A percentile compares a stretch with the other conserved stretches of the same genome.
phyloP scores from a whole-genome alignment of 2,329 filamentous ascomycete genomes.

The Cordyceps farinosa region DNA sequence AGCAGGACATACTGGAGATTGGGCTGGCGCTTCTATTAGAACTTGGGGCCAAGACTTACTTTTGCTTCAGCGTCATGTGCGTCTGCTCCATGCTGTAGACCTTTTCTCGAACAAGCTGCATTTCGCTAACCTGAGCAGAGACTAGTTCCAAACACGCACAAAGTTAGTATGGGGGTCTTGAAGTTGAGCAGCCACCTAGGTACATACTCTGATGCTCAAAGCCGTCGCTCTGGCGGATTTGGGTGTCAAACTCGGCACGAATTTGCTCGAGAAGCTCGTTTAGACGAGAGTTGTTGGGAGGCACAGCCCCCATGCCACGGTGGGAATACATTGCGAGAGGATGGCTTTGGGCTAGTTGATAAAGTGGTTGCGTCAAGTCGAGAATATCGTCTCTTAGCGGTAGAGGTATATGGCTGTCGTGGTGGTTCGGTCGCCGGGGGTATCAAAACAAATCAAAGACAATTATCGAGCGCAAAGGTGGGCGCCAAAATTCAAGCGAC shows the following conservation, averaged over 20 bases:
- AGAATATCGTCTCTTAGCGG: not conserved
- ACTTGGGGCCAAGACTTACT: constrained; percentile 50
- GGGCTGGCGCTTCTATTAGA: constrained; percentile 30
- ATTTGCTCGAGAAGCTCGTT: constrained; percentile 91
- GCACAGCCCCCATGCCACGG: constrained; percentile 73
- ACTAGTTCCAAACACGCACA: constrained; percentile 52
- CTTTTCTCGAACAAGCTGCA: constrained; percentile 90
- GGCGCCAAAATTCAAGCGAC: not conserved
- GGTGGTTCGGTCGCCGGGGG: not conserved
- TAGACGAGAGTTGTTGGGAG: constrained; percentile 62
- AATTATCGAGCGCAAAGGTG: not conserved
- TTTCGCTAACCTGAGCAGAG: constrained; percentile 85
- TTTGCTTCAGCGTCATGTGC: constrained; percentile 83
- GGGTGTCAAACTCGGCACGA: constrained; percentile 83
- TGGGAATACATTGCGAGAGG: constrained; percentile 83
- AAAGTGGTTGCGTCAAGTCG: not conserved
- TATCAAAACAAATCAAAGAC: not conserved
- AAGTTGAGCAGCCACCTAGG: constrained; percentile 6
- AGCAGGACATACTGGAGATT: not conserved
- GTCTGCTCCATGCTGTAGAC: constrained; percentile 90
- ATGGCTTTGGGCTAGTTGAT: not conserved
- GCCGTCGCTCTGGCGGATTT: constrained; percentile 75
- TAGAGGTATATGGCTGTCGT: not conserved
- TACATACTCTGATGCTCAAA: constrained; percentile 91
- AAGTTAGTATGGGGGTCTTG: constrained; percentile 22